Conservation (phyloP, 2,329 filamentous ascomycete genomes). For the Ascocoryne sarcoides region DNA sequence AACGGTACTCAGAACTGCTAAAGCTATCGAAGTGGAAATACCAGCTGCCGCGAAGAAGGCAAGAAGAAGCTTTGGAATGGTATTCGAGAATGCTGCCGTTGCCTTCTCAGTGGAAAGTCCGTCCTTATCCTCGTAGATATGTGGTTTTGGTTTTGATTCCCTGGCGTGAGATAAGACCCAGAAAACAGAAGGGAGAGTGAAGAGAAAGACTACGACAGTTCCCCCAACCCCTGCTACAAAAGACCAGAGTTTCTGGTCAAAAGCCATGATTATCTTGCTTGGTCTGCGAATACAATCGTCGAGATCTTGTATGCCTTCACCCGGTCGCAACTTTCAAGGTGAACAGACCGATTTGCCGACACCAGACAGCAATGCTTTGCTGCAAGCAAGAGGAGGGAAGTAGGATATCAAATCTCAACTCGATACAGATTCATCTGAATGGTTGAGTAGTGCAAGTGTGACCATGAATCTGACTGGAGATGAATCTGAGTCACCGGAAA, state of each 20-base stretch:
- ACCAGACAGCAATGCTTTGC: no score
- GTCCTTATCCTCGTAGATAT: slow-evolving; percentile 60
- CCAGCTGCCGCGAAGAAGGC: slow-evolving; percentile 46
- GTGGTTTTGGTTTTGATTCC: slow-evolving; percentile 25
- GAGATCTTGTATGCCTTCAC: no score
- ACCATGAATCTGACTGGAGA: not conserved
- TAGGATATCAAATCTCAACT: no score
- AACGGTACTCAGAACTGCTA: slow-evolving; percentile 44
- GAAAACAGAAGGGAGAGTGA: slow-evolving; percentile 32
- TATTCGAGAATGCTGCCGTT: slow-evolving; percentile 52
- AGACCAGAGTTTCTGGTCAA: slow-evolving; percentile 42
- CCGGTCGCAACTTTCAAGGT: no score
- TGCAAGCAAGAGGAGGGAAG: no score
- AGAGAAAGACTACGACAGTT: slow-evolving; percentile 30
- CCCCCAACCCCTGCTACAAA: slow-evolving; percentile 21
- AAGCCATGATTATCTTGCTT: slow-evolving; percentile 49
- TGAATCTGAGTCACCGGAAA: slow-evolving; percentile 1
- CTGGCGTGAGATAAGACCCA: slow-evolving; percentile 30
- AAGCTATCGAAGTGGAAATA: slow-evolving; percentile 44
- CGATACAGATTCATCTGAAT: no score
- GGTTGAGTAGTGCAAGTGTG: not conserved
- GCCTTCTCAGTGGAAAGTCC: slow-evolving; percentile 59
- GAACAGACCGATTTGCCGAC: no score
- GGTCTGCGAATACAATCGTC: no score
- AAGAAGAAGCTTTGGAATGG: slow-evolving; percentile 45